A percentile compares a stretch with the other conserved stretches of the same genome.
Evolutionary conservation across 208 protist genomes (phyloP).

Genomic region (Novymonas esmeraldas): DNA sequence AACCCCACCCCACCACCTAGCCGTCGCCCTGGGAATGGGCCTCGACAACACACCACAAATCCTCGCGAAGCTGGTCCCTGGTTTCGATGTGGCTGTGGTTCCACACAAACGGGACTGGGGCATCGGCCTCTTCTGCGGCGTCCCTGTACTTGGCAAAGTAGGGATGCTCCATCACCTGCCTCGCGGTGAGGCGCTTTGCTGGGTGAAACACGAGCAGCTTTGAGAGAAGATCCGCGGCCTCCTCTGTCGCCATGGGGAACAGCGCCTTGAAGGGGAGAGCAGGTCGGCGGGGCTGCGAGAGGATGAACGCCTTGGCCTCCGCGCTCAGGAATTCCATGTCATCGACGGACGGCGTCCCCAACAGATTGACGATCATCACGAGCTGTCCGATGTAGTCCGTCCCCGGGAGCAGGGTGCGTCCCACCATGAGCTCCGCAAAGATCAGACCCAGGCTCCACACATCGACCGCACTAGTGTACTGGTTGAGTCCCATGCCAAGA

Average conservation of each 20-base stretch:
- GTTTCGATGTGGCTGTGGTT: conserved; percentile 69
- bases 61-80: conserved; percentile 66
- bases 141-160: conserved; percentile 94
- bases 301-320: conserved; percentile 76
- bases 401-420: conserved; percentile 95
- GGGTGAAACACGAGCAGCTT: conserved; percentile 97
- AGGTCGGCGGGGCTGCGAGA: conserved; percentile 54
- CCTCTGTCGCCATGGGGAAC: conserved; percentile 93
- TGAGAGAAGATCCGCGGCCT: conserved; percentile 94
- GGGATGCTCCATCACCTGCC: conserved; percentile 94
- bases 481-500: conserved; percentile 86
- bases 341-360: conserved; percentile 71
- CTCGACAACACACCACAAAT: conserved; percentile 78
- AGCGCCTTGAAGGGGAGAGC: conserved; percentile 70
- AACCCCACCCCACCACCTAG: neutral
- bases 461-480: conserved; percentile 97
- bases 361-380: conserved; percentile 81
- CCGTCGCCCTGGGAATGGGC: conserved; percentile 35
- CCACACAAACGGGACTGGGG: conserved; percentile 77
- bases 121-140: conserved; percentile 70
- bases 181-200: conserved; percentile 92
- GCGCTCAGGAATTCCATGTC: conserved; percentile 90
- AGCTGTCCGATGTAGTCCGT: conserved; percentile 87
- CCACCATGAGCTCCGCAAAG: conserved; percentile 98
- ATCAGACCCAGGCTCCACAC: conserved; percentile 98